Evolutionary conservation across 257 asterid genomes (phyloP).

Genomic region (Solanum etuberosum): DNA sequence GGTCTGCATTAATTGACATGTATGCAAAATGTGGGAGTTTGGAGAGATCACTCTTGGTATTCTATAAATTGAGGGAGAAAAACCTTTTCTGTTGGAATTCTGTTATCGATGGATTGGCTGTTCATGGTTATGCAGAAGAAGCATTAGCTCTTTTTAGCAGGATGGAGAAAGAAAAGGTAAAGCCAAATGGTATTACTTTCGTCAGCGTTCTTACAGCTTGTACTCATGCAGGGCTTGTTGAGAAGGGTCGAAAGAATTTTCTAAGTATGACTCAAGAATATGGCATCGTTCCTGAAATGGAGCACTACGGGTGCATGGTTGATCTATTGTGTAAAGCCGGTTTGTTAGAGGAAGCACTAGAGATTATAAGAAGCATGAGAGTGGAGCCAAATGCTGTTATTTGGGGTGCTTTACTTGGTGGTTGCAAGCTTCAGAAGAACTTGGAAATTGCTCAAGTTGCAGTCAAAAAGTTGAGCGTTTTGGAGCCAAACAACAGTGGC

Average conservation of each 20-base stretch:
- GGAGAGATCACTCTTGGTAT: conserved; percentile 55
- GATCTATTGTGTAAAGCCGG: conserved; percentile 70
- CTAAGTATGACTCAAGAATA: conserved; percentile 36
- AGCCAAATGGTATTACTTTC: conserved; percentile 59
- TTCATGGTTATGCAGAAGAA: conserved; percentile 53
- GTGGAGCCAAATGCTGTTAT: conserved; percentile 61
- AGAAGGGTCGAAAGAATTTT: conserved; percentile 50
- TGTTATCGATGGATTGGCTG: conserved; percentile 64
- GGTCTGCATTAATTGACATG: conserved; percentile 79
- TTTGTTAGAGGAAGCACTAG: conserved; percentile 68
- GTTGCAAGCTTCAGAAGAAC: conserved; percentile 68
- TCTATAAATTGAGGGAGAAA: conserved; percentile 51
- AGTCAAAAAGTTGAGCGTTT: conserved; percentile 29
- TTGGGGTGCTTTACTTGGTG: conserved; percentile 72
- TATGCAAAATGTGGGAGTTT: conserved; percentile 69
- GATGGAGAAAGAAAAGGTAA: conserved; percentile 46
- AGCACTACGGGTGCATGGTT: conserved; percentile 82
- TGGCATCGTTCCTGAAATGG: conserved; percentile 43
- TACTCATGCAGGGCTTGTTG: conserved; percentile 68
- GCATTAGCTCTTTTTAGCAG: conserved; percentile 41
- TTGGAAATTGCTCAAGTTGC: conserved; percentile 57
- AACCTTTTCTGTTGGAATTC: conserved; percentile 78
- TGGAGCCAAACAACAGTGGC: conserved; percentile 66
- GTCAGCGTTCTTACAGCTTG: conserved; percentile 70
- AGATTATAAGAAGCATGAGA: conserved; percentile 50